Conservation (phyloP, 768 basidiomycete species). For the Hygrophorus pudorinus region DNA sequence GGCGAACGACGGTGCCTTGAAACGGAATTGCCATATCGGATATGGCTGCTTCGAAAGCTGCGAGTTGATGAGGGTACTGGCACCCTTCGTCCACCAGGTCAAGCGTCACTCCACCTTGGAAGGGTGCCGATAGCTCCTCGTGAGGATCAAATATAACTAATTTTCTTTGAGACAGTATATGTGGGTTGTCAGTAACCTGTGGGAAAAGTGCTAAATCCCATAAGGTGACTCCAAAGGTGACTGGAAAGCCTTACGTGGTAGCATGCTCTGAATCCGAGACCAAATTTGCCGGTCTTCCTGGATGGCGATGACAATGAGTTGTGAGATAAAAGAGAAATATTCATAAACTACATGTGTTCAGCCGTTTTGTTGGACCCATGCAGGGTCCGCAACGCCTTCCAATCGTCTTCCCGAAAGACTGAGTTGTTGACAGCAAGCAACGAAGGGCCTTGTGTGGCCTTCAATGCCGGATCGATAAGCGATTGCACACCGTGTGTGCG, state of each 20-base stretch:
- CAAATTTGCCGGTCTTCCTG: conserved; percentile 48
- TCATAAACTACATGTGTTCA: conserved; percentile 26
- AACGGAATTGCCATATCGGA: conserved; percentile 14
- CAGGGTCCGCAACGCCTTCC: conserved; percentile 31
- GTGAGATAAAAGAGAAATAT: conserved; percentile 9
- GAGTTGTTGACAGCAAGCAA: conserved; percentile 39
- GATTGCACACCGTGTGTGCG: conserved; percentile 18
- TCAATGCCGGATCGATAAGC: conserved; percentile 20
- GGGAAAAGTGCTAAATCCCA: neutral
- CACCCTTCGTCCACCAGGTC: conserved; percentile 16
- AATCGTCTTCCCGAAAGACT: conserved; percentile 29
- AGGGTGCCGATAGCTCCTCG: conserved; percentile 14
- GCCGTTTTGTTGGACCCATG: conserved; percentile 36
- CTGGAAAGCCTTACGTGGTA: conserved; percentile 29
- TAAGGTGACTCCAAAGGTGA: neutral
- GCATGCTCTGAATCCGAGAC: conserved; percentile 39
- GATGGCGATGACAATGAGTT: neutral
- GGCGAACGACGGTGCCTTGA: conserved; percentile 34
- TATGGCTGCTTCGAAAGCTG: conserved; percentile 17
- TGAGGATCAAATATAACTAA: conserved; percentile 38
- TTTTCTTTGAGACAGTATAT: conserved; percentile 31
- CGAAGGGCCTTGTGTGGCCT: conserved; percentile 30
- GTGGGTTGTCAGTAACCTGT: conserved; percentile 39
- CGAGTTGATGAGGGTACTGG: conserved; percentile 21
- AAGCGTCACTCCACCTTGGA: conserved; percentile 21